These are phyloP conservation scores for Trametes pubescens DNA, from an alignment of 1,284 basidiomycete species.

Conservation along the genomic window DNA sequence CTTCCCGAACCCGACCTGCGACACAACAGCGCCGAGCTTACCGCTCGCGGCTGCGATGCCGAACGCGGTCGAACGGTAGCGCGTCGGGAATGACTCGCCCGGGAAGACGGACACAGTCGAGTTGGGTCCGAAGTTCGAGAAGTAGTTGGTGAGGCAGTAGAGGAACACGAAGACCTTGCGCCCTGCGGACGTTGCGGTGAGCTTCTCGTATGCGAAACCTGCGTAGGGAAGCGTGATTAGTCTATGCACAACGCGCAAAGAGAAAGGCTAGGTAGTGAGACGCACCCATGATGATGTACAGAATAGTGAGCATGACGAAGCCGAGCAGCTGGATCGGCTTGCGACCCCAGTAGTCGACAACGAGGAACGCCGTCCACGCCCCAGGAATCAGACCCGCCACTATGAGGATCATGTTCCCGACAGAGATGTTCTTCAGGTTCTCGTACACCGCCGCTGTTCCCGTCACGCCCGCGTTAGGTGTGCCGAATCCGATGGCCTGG, in stretches of 20 bases:
- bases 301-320: conserved; percentile 60
- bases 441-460: conserved; percentile 53
- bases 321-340: conserved; percentile 49
- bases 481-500: conserved; percentile 55
- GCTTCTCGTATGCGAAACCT: conserved; percentile 63
- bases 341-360: conserved; percentile 42
- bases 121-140: conserved; percentile 73
- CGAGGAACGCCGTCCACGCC: conserved; percentile 39
- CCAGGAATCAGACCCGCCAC: conserved; percentile 42
- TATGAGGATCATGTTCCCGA: conserved; percentile 41
- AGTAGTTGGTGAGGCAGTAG: conserved; percentile 67
- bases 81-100: conserved; percentile 77
- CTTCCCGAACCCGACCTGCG: conserved; percentile 64
- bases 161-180: conserved; percentile 65
- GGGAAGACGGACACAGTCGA: conserved; percentile 78
- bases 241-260: conserved; percentile 40
- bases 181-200: conserved; percentile 50
- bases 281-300: conserved; percentile 60
- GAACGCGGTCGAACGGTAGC: conserved; percentile 73
- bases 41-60: conserved; percentile 77
- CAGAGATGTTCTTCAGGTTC: conserved; percentile 37
- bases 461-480: conserved; percentile 50
- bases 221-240: not conserved
- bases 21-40: conserved; percentile 73
- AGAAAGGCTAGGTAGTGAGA: conserved; percentile 58